Base-by-base conservation (phyloP, 345 rosid genomes). In the Firmiana major region DNA sequence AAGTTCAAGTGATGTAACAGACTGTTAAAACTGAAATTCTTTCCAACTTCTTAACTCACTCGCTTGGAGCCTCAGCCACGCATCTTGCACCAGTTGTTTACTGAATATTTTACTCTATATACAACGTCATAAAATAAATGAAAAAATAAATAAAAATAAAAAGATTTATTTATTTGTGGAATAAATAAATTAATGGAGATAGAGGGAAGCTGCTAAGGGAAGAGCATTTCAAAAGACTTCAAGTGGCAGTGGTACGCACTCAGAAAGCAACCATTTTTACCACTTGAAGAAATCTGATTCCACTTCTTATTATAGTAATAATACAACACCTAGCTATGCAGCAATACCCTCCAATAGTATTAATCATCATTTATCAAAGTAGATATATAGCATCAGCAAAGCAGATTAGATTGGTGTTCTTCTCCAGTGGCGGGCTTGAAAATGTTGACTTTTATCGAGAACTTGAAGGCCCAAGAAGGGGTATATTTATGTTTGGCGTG, bases 381-480 rank as follows among this genome's bases (percentile, higher is more conserved):
- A 42, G 34, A 31, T 7, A 11, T 36, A 36, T 36, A 36, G 77
- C 73, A 43, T 54, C 74, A 28, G 77, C 70, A 21, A 21, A 45
- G 22, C 63, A 42, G 71, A 42, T 42, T 40, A 42, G 16, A 21
- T 40, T 28, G 2, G 24, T 67, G 40, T 17, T 31, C n/a, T n/a
- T n/a, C n/a, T n/a, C n/a, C n/a, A n/a, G 49, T 6, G 1, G 21
- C n/a, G 49, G 22, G 71, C 48, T 64, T 64, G 11, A 5, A 71
- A 68, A 67, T 40, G 69, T 75, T 80, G 34, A 31, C 34, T 31
- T 48, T 26, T 77, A 64, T 75, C 78, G 85, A 80, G 77, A 63
- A 75, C 74, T 57, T 78, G 86, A 84, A 86, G 71, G 83, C 77
- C 59, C 74, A 55, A 63, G 77, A 57, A 26, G 16, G 51, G 68